Evolutionary conservation across 768 basidiomycete genomes (phyloP), one percentile per base, ranked within the genome.

Genomic region (Butyriboletus loyo): DNA sequence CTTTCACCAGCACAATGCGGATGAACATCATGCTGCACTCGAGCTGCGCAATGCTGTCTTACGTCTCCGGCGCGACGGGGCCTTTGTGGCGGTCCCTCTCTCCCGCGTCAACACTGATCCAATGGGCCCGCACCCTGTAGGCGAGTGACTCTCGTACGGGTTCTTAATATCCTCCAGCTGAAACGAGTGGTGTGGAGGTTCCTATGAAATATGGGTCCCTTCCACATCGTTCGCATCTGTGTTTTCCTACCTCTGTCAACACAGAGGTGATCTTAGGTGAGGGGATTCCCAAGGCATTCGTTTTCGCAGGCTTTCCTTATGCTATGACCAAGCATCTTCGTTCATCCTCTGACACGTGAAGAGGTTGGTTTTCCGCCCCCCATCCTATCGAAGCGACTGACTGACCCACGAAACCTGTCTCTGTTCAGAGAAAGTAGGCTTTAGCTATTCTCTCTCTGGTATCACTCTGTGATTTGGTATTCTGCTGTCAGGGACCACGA

Each of bases 191-290:
- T 19, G 6, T 40, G 9, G 13, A 88, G 89, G 89, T 4, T 89
- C 87, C 0, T 90, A 89, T 60, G 89, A 90, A 60, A 83, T 90
- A 19, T 91, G 89, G 89, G 83, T 77, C 24, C 89, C 89, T 1
- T 75, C 80, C 0, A 84, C 88, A 57, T 86, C 87, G 2, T 91
- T 91, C 61, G 70, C 79, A 0, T 76, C 85, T 0, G 83, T 91
- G n/a, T 91, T 83, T 64, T 89, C 87, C 10, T 91, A 89, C 55
- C 74, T 91, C 15, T 82, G 79, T 57, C 66, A 83, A 67, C 79
- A 91, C 63, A 76, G 83, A 38, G 88, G 87, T 5, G 63, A 77
- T 31, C 68, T 90, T 30, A 90, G 88, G 88, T 89, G 56, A 38
- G 60, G 1, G 3, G 9, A 32, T 17, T 1, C 4, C 32, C 14